Base-by-base conservation (phyloP, 73 alveolate species). In the Blepharisma stoltei region DNA sequence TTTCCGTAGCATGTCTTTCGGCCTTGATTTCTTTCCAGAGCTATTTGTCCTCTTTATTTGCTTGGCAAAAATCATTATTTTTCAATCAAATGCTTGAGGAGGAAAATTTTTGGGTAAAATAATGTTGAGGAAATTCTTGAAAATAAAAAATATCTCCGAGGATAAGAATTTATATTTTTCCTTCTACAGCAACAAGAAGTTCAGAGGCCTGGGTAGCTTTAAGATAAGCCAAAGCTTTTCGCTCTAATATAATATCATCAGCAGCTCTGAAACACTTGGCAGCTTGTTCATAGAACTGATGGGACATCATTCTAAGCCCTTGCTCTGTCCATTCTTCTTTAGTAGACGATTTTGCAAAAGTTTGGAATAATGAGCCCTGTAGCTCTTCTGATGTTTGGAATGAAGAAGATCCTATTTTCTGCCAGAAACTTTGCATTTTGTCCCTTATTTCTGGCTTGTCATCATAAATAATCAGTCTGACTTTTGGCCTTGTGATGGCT, bases 401-500 rank as follows among this genome's bases (percentile, higher is more conserved):
- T 18, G 77, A 86, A 45, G 90, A 80, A n/a, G 85, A 76, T 6
- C 87, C 41, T n/a, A n/a, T 52, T 52, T 20, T 20, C 67, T 52
- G 67, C 67, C 23, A 52, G 23, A 67, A 48, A 27, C 71, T 27
- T 8, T 73, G 60, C 23, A 14, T 20, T 52, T 52, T 20, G 1
- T 86, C 46, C 48, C 89, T 54, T 41, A 27, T 43, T 0, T 38
- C 41, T 44, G 54, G 43, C 32, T 78, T 76, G 21, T 68, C 70
- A 55, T 87, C 94, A 54, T 83, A 87, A 44, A 87, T 71, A 9
- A 87, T 73, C 11, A 87, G 54, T 43, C 89, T 55, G 6, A 83
- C 83, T 82, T 80, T 87, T 8, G 94, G 87, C 60, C 93, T 76
- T 2, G 93, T 86, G 32, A 86, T 82, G 1, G 90, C 89, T 11